Base-by-base conservation (phyloP, 2,329 filamentous ascomycete genomes). In the Zarea fungicola region DNA sequence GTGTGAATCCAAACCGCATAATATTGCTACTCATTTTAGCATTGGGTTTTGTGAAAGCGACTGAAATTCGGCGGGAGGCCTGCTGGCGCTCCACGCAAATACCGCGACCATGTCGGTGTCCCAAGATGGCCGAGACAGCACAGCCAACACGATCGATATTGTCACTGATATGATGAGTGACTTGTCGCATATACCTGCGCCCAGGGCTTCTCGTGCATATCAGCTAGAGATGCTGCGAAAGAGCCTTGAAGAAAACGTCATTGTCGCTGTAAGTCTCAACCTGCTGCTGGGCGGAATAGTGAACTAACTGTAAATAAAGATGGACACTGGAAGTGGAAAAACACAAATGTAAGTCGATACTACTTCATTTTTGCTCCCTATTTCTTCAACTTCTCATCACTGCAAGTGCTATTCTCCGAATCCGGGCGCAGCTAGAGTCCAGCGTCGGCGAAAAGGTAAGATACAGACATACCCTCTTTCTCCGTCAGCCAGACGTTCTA, bases 321-420 rank as follows among this genome's bases (percentile, higher is more conserved):
- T 90, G 86, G 85, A 87, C 53, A 91, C 87, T 0, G 87, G 87
- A 1, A 88, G 80, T 54, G 87, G 87, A 2, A 91, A 91, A 63
- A 90, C 87, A 3, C 82, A 85, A 55, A 78, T 90, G 85, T 88
- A 75, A 66, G 76, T 29, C 23, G 6, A 10, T 35, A 14, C 19
- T 11, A 14, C 10, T 7, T 16, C 18, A 28, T 2, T 22, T 41
- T 16, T 40, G 31, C 13, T 19, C 9, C 13, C 22, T 6, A 29
- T 36, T 29, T 41, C 28, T n/a, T n/a, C 42, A 21, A 26, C 52
- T 66, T 53, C 66, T 48, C 14, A 11, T 18, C 5, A 14, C 42
- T 1, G 41, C 16, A 48, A 87, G 83, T 47, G 85, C 85, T 18
- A 72, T 87, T 9, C 69, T 88, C 47, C 80, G 86, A 14, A 88